phyloP scores from a whole-genome alignment of 768 basidiomycete genomes.

The Pseudohyphozyma bogoriensis region DNA sequence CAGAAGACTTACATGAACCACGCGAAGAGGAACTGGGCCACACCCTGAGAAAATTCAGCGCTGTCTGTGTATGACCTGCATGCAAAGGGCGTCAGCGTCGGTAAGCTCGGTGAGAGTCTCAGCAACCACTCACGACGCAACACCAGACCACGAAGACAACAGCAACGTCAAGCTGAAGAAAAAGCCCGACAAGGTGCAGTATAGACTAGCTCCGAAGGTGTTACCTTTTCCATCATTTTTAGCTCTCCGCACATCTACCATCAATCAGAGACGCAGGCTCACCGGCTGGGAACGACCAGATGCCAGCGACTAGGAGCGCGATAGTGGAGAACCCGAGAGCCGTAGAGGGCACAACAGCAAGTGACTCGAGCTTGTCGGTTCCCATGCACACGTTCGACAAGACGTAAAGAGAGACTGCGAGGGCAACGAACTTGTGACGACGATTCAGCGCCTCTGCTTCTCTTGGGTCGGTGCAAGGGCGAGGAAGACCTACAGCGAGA shows the following conservation, averaged over 20 bases:
- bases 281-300: neutral
- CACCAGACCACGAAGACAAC: neutral
- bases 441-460: too few relatives aligned
- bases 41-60: neutral
- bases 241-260: neutral
- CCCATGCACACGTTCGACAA: neutral
- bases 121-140: neutral
- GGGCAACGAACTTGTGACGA: neutral
- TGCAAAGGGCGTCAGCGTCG: too few relatives aligned
- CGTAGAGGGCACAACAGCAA: neutral
- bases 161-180: neutral
- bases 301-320: neutral
- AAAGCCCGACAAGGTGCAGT: neutral
- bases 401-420: neutral
- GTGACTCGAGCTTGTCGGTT: neutral
- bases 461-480: neutral
- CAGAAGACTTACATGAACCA: conserved; percentile 1
- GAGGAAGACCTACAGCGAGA: neutral
- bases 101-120: too few relatives aligned
- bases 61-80: too few relatives aligned
- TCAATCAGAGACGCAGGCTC: neutral
- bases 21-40: neutral
- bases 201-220: neutral
- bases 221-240: neutral
- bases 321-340: neutral